Evolutionary conservation across 2,329 filamentous ascomycete species (phyloP).

Genomic region (Aspergillus costaricaensis): DNA sequence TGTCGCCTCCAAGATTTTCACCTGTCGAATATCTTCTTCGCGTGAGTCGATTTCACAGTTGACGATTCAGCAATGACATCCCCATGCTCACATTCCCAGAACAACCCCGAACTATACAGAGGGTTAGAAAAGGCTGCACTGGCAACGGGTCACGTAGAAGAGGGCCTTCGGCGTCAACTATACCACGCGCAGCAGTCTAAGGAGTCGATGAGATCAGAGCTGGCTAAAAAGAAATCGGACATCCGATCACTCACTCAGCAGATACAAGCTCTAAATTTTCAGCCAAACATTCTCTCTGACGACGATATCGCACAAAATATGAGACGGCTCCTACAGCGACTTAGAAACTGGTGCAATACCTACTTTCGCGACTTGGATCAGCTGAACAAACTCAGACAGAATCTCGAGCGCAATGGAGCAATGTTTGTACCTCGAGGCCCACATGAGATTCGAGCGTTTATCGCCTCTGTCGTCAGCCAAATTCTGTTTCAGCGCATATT

Average conservation of each 20-base stretch:
- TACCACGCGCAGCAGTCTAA: background rate
- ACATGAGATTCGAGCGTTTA: background rate
- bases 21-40: background rate
- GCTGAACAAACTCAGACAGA: background rate
- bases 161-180: background rate
- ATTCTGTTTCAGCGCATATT: background rate
- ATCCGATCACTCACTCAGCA: conserved; percentile 9
- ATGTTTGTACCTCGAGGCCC: background rate
- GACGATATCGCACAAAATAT: conserved; percentile 15
- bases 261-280: background rate
- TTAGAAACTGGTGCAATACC: conserved; percentile 18
- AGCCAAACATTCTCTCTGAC: conserved; percentile 14
- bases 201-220: background rate
- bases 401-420: background rate
- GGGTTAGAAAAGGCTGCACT: background rate
- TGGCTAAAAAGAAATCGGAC: conserved; percentile 10
- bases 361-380: conserved; percentile 9
- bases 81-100: background rate
- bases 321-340: conserved; percentile 11
- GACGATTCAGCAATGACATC: too few relatives aligned
- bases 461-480: background rate
- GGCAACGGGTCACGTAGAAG: background rate
- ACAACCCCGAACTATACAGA: background rate
- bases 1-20: background rate
- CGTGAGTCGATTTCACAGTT: background rate